Base-by-base conservation (phyloP, 2,329 filamentous ascomycete genomes). In the Trichophyton benhamiae region DNA sequence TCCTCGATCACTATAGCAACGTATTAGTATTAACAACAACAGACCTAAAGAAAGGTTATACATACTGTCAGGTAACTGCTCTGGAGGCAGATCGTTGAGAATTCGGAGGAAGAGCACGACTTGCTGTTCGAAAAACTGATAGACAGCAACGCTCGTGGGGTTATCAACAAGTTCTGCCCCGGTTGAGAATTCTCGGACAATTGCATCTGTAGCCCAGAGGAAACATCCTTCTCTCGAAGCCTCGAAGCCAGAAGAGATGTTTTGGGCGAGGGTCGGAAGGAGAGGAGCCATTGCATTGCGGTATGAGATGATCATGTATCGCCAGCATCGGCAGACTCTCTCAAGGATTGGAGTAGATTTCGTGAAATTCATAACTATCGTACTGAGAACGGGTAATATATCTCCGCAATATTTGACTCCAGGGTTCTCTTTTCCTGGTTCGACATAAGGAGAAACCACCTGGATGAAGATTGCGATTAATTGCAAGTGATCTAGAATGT, bases 391-490 rank as follows among this genome's bases (percentile, higher is more conserved):
- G 0, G 90, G 89, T 72, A 97, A 90, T 20, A 96, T 87, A 72
- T 97, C 91, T 68, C 92, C 84, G 82, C 94, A 97, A 77, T 99
- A 99, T 74, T 91, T 91, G 62, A 99, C 91, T 0, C 89, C 91
- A 3, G 92, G 92, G 70, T 97, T 91, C 63, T 89, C 86, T 65
- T 90, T 80, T 59, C 82, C 82, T 7, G 82, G 82, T 25, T 84
- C 82, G 48, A 92, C 82, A 60, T 88, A 87, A 0, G 94, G 94
- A 61, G 87, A 85, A 9, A 87, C 83, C 65, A 80, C 77, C 72
- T 96, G 87, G 52, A 95, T 83, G 71, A 97, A 96, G 63, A 91
- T 87, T 3, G 92, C 96, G 67, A 99, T 85, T 60, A 99, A 80
- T 69, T 96, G 91, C 53, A 99, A 79, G 70, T 95, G 90, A 75